phyloP scores from a whole-genome alignment of 495 filamentous ascomycete genomes.

The Cudoniella acicularis region DNA sequence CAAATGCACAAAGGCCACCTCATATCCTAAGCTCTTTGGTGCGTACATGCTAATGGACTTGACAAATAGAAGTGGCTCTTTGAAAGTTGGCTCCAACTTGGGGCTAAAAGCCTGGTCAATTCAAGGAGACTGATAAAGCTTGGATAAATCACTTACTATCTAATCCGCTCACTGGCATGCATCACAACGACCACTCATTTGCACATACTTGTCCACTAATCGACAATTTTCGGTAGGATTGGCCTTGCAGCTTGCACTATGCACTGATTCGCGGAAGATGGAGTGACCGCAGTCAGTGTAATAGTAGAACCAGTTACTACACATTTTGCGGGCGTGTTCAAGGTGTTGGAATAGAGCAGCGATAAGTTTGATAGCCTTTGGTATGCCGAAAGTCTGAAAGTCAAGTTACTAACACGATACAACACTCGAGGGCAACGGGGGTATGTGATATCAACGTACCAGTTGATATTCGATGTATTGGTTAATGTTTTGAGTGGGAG shows the following conservation, averaged over 20 bases:
- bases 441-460: neutral
- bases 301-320: neutral
- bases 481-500: too few relatives aligned
- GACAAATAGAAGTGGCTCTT: neutral
- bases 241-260: neutral
- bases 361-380: too few relatives aligned
- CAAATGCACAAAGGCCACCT: slow-evolving; percentile 1
- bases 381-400: neutral
- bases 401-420: neutral
- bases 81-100: too few relatives aligned
- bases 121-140: too few relatives aligned
- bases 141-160: too few relatives aligned
- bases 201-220: neutral
- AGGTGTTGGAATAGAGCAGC: neutral
- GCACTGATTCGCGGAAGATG: too few relatives aligned
- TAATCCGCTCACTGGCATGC: too few relatives aligned
- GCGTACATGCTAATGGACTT: neutral
- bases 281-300: neutral
- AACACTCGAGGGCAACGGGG: neutral
- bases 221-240: neutral
- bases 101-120: too few relatives aligned
- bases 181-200: neutral
- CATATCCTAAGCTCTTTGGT: neutral
- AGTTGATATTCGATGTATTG: too few relatives aligned
- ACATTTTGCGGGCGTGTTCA: neutral